phyloP scores from a whole-genome alignment of 495 filamentous ascomycete species.

The Recurvomyces mirabilis region DNA sequence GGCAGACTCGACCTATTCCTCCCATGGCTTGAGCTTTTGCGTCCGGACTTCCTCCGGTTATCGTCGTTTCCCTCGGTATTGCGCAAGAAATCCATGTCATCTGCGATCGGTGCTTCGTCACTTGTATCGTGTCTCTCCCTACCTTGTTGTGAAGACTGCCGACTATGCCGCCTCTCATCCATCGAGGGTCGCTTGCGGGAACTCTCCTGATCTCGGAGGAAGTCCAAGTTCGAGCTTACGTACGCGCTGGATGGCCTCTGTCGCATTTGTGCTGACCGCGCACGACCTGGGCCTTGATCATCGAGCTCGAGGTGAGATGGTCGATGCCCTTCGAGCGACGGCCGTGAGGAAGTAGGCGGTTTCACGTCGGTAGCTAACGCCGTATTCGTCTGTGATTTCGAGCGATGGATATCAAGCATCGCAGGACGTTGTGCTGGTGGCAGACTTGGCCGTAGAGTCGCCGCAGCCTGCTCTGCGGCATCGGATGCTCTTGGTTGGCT shows the following conservation, averaged over 20 bases:
- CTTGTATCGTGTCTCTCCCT: not conserved
- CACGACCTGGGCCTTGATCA: slow-evolving; percentile 43
- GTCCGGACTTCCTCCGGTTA: not conserved
- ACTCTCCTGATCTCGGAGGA: slow-evolving; percentile 53
- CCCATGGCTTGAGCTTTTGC: slow-evolving; percentile 25
- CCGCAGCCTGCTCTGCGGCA: slow-evolving; percentile 20
- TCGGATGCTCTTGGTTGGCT: slow-evolving; percentile 28
- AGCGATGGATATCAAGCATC: slow-evolving; percentile 36
- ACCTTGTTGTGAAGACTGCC: not conserved
- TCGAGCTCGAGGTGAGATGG: slow-evolving; percentile 51
- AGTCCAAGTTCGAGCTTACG: slow-evolving; percentile 65
- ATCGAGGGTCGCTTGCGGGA: slow-evolving; percentile 31
- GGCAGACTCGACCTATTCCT: slow-evolving; percentile 76
- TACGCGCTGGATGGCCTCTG: slow-evolving; percentile 65
- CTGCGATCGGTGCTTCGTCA: slow-evolving; percentile 53
- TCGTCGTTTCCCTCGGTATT: slow-evolving; percentile 51
- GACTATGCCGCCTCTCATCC: slow-evolving; percentile 11
- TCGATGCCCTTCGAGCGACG: slow-evolving; percentile 66
- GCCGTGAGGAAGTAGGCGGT: slow-evolving; percentile 60
- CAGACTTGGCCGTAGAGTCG: slow-evolving; percentile 31
- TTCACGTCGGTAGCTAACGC: slow-evolving; percentile 34
- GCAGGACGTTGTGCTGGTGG: slow-evolving; percentile 27
- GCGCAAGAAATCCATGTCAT: slow-evolving; percentile 74
- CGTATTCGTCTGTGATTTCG: slow-evolving; percentile 41
- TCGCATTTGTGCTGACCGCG: slow-evolving; percentile 52